phyloP scores from a whole-genome alignment of 306 rosid genomes.

The Cicer judaicum region DNA sequence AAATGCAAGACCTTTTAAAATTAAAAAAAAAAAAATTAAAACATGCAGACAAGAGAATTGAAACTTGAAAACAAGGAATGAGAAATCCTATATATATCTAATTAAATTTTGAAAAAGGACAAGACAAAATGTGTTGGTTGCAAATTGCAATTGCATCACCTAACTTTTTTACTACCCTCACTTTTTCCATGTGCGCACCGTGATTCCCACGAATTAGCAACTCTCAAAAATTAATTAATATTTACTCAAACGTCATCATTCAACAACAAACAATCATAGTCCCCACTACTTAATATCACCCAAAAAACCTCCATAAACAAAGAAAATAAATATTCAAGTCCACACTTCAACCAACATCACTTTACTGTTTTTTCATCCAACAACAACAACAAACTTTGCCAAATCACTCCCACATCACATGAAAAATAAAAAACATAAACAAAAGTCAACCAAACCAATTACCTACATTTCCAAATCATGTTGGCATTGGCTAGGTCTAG shows the following conservation, averaged over 20 bases:
- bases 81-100: background rate
- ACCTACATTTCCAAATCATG: slow-evolving; percentile 40
- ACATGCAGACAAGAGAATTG: background rate
- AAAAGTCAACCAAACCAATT: slow-evolving; percentile 34
- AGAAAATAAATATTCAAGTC: background rate
- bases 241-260: background rate
- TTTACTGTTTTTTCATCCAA: background rate
- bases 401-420: slow-evolving; percentile 31
- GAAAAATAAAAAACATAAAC: slow-evolving; percentile 4
- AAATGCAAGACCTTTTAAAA: too few relatives aligned
- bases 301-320: background rate
- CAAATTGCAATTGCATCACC: background rate
- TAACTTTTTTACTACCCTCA: background rate
- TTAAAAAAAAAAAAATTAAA: background rate
- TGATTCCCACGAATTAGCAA: background rate
- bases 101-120: slow-evolving; percentile 9
- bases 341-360: slow-evolving; percentile 15
- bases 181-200: slow-evolving; percentile 23
- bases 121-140: slow-evolving; percentile 10
- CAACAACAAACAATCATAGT: background rate
- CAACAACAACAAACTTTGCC: slow-evolving; percentile 14
- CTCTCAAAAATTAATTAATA: slow-evolving; percentile 9
- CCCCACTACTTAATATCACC: background rate
- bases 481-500: background rate
- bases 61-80: background rate